Base-by-base conservation (phyloP, 2,329 filamentous ascomycete species). In the Orbilia oligospora region DNA sequence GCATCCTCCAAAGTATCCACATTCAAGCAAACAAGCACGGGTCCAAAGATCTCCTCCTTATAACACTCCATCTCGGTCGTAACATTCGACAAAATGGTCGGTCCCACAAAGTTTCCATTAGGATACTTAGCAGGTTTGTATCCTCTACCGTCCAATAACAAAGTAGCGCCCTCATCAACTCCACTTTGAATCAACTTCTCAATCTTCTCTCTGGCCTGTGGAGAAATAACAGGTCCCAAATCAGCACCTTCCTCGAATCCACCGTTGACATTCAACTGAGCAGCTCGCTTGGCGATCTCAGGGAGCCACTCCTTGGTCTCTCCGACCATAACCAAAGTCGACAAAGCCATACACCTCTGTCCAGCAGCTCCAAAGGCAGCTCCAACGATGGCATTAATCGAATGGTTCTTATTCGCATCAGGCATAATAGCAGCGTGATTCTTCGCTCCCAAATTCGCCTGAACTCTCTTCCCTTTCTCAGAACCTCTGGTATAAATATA, bases 341-440 rank as follows among this genome's bases (percentile, higher is more conserved):
- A 93, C 75, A 96, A 87, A 44, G 93, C 93, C 93, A 96, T 96
- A 86, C 93, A 96, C 80, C 93, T 88, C 87, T 96, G 93, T 44
- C 93, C 93, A 24, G 93, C 93, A 80, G 93, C 93, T 80, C 93
- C 93, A 81, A 96, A 96, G 22, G 93, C 93, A 38, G 93, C 93
- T 80, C 93, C 93, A 3, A 92, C 89, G 80, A 96, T 92, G 51
- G 92, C 91, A 86, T 95, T 96, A 82, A 96, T 86, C 81, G 93
- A 93, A 82, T 94, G 92, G 87, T 96, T 94, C 89, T 94, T 95
- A 87, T 96, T 94, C 87, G 91, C 92, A 86, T 96, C 93, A 18
- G 93, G 93, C 79, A 95, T 88, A 33, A 96, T 90, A 67, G 81
- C 91, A 30, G 92, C 92, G 84, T 96, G 93, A 87, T 96, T 96